Evolutionary conservation across 176 grass and related monocot genomes (phyloP), one percentile per base, ranked within the genome.

Genomic region (Hsuehochloa calcarea): DNA sequence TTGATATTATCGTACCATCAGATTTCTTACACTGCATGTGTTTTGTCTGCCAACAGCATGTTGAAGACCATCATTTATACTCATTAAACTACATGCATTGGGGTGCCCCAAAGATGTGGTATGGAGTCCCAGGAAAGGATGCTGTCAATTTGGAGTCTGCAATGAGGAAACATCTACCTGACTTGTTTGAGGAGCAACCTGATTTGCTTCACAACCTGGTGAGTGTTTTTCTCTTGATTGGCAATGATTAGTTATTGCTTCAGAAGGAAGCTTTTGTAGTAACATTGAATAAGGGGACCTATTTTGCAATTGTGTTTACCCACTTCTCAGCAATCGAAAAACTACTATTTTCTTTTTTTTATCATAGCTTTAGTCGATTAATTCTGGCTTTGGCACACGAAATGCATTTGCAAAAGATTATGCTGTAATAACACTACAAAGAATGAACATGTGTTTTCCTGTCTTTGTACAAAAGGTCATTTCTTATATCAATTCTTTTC

Each of bases 121-220:
- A 98, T 73, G 96, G 93, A 67, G 93, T 95, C 74, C 93, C 93
- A 49, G 90, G 93, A 87, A 93, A 92, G 80, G 91, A 92, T 83
- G 96, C 96, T 31, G 51, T 70, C 31, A 94, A 94, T 75, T 84
- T 98, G 72, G 93, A 98, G 86, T 84, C 86, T 59, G 87, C 93
- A 65, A 98, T 98, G 96, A 93, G 89, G 85, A 98, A 98, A 51
- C 72, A 92, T 90, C 80, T 98, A 63, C 89, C 96, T 86, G 85
- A 90, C 79, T 82, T 93, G 80, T 94, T 95, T 78, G 90, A 98
- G 52, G 93, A 98, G 80, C 93, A 98, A 75, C 93, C 93, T 84
- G 96, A 98, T 88, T 90, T 98, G 77, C 93, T 98, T 83, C 96
- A 98, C 80, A 95, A 93, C 72, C 90, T 93, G 25, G 96, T 98